Percentiles rank a stretch among this genome's conserved stretches.
Conservation (phyloP, 169 alveolate species). For the Plasmodium ovale region DNA sequence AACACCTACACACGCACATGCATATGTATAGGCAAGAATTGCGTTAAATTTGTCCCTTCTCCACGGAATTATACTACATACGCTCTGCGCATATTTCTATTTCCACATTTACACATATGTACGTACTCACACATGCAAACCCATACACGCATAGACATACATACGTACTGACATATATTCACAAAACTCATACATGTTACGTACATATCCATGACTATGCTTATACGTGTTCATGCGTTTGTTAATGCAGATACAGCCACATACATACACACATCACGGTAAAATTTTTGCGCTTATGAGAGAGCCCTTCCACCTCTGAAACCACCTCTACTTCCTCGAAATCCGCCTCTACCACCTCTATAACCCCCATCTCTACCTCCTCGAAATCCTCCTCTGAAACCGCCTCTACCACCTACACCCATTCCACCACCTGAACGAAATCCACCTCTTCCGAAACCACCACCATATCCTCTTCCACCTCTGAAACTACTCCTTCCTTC, state of each 20-base stretch:
- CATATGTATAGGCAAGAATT: no score
- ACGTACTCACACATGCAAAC: no score
- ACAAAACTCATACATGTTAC: background rate
- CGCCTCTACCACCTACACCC: constrained; percentile 78
- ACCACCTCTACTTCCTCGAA: constrained; percentile 77
- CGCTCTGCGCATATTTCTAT: no score
- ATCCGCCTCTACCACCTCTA: constrained; percentile 77
- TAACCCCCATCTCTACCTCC: constrained; percentile 77
- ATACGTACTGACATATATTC: no score
- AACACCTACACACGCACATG: no score
- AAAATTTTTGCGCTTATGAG: constrained; percentile 18
- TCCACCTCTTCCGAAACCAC: constrained; percentile 61
- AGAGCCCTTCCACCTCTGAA: constrained; percentile 63
- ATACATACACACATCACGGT: background rate
- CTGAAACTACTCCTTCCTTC: constrained; percentile 73
- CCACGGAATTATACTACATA: no score
- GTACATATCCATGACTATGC: background rate
- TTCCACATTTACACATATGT: no score
- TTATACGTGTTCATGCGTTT: background rate
- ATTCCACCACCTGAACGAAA: constrained; percentile 60
- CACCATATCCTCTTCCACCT: constrained; percentile 78
- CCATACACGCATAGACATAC: no score
- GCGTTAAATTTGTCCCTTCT: no score
- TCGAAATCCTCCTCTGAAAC: constrained; percentile 77
- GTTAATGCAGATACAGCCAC: background rate